Base-by-base conservation (phyloP, 2,329 filamentous ascomycete species). In the Scedosporium apiospermum region DNA sequence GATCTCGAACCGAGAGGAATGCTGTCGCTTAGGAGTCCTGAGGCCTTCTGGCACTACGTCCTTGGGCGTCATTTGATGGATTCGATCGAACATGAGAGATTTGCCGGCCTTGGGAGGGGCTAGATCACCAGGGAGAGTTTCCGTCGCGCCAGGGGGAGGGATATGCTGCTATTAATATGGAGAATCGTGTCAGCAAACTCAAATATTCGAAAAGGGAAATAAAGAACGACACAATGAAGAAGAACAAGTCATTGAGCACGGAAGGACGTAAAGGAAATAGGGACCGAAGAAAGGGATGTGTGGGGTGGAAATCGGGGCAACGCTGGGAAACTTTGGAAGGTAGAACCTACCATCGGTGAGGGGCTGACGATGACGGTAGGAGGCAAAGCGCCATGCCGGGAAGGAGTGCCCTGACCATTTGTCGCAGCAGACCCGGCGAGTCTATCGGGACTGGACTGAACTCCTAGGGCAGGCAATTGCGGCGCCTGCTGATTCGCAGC, bases 121-220 rank as follows among this genome's bases (percentile, higher is more conserved):
- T 64, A 99, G 87, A 73, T 99, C 95, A 71, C 96, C 91, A 61
- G 95, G 95, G 93, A 99, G 98, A 5, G 93, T 97, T 78, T 99
- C 95, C 66, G 93, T 89, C 63, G 93, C 89, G 68, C 95, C 95
- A 58, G 95, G 95, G 65, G 92, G 92, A 60, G 95, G 93, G 55
- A 95, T 81, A 77, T 99, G 95, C 92, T 95, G 68, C 57, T 41
- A 60, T 18, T 44, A 21, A 61, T 14, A 51, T 23, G 21, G 23
- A 57, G n/a, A 61, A 62, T 60, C 34, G 34, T 57, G 63, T 64
- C 38, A 63, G 27, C 26, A 61, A 26, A 64, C 44, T 23, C 5
- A 16, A 38, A 14, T 4, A 16, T 42, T 12, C 14, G 38, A 7
- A 42, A 57, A 58, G 58, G 58, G 63, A 64, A 59, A 49, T 6